A percentile compares a stretch with the other conserved stretches of the same genome.
phyloP scores from a whole-genome alignment of 768 basidiomycete genomes.

The Rhizopogon rudus region DNA sequence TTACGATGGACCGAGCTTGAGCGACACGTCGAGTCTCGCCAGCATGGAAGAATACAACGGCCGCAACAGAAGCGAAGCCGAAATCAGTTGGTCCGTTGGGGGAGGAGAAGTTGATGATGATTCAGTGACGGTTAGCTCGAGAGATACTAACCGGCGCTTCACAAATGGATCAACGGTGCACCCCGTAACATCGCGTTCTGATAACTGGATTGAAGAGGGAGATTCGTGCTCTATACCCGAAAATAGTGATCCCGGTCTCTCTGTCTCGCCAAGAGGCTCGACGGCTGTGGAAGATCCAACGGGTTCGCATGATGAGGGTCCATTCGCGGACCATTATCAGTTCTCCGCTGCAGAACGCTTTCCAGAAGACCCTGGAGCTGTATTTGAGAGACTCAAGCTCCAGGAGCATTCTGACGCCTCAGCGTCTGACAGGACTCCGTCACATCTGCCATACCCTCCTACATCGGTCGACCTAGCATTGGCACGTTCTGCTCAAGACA shows the following conservation, averaged over 20 bases:
- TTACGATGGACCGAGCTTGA: slow-evolving; percentile 88
- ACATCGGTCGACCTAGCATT: slow-evolving; percentile 35
- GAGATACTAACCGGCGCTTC: slow-evolving; percentile 38
- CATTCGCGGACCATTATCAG: slow-evolving; percentile 26
- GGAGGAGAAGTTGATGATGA: slow-evolving; percentile 59
- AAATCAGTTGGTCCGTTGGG: slow-evolving; percentile 35
- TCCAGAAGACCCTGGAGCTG: slow-evolving; percentile 38
- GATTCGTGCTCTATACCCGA: slow-evolving; percentile 7
- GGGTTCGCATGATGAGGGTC: slow-evolving; percentile 9
- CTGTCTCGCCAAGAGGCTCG: background rate
- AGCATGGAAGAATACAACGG: slow-evolving; percentile 71
- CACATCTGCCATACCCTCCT: slow-evolving; percentile 33
- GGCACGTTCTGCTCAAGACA: slow-evolving; percentile 48
- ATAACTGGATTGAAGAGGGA: background rate
- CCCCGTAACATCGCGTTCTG: background rate
- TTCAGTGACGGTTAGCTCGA: slow-evolving; percentile 70
- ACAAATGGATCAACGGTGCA: slow-evolving; percentile 2
- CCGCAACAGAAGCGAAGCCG: slow-evolving; percentile 51
- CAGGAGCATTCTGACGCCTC: slow-evolving; percentile 31
- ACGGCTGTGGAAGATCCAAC: background rate
- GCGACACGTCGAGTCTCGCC: slow-evolving; percentile 79
- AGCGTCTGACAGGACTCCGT: slow-evolving; percentile 14
- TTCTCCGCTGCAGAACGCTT: slow-evolving; percentile 23
- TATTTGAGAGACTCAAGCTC: slow-evolving; percentile 54
- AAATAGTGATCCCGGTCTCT: background rate